Base-by-base conservation (phyloP, 2,329 filamentous ascomycete species). In the Epichloe baconii region DNA sequence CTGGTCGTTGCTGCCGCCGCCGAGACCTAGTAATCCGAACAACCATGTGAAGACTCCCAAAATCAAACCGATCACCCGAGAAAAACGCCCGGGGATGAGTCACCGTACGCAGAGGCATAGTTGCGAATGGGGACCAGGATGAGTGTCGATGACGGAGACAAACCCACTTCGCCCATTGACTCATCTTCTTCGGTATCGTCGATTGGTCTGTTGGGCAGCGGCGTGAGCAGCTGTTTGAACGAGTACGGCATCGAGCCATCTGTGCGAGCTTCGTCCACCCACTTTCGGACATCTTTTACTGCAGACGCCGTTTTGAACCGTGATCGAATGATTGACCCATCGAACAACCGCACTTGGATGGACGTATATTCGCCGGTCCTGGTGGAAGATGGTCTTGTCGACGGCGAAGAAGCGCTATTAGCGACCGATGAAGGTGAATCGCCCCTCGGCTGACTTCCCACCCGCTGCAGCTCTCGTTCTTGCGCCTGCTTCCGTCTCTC, bases 191-290 rank as follows among this genome's bases (percentile, higher is more conserved):
- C 89, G 0, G 78, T 75, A 4, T 83, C 78, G 36, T 85, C 83
- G 52, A 97, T 82, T 10, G 77, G 80, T 55, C 79, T 80, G 63
- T 84, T 93, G 2, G 88, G 87, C 19, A 81, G 70, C 0, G 90
- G 90, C 0, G 86, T 83, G 2, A 94, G 74, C 37, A 96, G 82
- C 46, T 94, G 80, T 62, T 89, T 88, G 69, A 97, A 90, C 12
- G 77, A 85, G 66, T 89, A 97, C 0, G 88, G 86, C 12, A 73
- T 64, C 34, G 75, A 71, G 19, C 75, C 77, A 43, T 79, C 77
- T 11, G 66, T 71, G 55, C 79, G 73, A 37, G 78, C 72, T 52
- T 76, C 71, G 50, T 91, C 86, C 7, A 97, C 77, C 86, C 88
- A 96, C 6, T 73, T 68, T 7, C 91, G 78, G 1, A 97, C 82